phyloP scores from a whole-genome alignment of 148 eudicot species.

The Polygonum maritimum region DNA sequence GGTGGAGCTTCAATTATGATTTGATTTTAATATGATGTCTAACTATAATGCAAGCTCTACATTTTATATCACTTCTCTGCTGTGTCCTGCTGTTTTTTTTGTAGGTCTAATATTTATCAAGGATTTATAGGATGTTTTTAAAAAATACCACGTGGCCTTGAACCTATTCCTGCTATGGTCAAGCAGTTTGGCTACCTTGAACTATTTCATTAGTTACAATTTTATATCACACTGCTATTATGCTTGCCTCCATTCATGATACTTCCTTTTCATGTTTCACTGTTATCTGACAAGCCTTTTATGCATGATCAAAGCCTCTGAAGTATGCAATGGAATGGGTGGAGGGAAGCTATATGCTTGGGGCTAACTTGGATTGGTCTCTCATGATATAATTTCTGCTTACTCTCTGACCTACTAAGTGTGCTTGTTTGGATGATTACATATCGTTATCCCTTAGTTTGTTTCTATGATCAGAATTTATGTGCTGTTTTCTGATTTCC shows the following conservation, averaged over 20 bases:
- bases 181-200: constrained; percentile 47
- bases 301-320: constrained; percentile 50
- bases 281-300: too few relatives aligned
- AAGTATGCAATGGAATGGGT: constrained; percentile 54
- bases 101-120: constrained; percentile 80
- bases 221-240: too few relatives aligned
- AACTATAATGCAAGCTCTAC: not conserved
- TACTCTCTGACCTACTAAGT: not conserved
- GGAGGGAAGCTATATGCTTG: constrained; percentile 82
- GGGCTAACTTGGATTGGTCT: constrained; percentile 70
- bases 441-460: not conserved
- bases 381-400: constrained; percentile 47
- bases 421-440: constrained; percentile 2
- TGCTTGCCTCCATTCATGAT: too few relatives aligned
- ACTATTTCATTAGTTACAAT: not conserved
- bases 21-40: too few relatives aligned
- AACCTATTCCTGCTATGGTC: constrained; percentile 75
- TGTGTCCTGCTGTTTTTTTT: not conserved
- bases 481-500: not conserved
- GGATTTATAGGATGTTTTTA: constrained; percentile 84
- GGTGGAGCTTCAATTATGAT: too few relatives aligned
- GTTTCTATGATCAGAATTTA: too few relatives aligned
- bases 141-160: constrained; percentile 73
- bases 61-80: not conserved
- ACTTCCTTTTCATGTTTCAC: too few relatives aligned